Evolutionary conservation across 2,329 filamentous ascomycete genomes (phyloP), one percentile per base, ranked within the genome.

Genomic region (Dryadomyces sulphureus): DNA sequence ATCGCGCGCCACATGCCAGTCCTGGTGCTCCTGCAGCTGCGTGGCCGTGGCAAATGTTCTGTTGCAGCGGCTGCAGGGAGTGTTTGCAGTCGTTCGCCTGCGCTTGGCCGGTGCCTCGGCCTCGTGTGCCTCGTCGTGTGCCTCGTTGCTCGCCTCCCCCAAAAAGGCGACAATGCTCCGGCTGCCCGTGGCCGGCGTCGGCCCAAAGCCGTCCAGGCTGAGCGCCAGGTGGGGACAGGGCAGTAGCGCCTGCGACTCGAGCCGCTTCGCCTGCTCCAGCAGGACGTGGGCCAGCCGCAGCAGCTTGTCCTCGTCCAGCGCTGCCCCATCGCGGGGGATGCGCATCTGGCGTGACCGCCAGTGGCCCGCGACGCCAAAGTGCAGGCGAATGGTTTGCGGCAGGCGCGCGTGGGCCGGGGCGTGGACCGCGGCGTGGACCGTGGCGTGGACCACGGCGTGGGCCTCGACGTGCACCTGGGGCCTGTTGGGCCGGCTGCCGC

Each of bases 1-100:
- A 54, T 88, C 83, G 62, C 84, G 86, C 34, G 92, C 92, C 63
- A 94, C 82, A 63, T 98, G 92, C 81, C 89, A 96, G 61, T 98
- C 92, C 45, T 81, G 70, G 60, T 98, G 92, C 64, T 84, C 90
- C 53, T 79, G 73, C 44, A 78, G 58, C 54, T 73, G 72, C 46
- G 81, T 74, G 20, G 66, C 58, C 35, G 69, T 66, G 27, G 27
- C 19, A 8, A 70, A 7, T 5, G 25, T 34, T 17, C 21, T 39
- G 16, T 38, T 45, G 25, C 17, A 22, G 24, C 9, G 12, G 38
- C 32, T 42, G 41, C 38, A 22, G 38, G 14, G 7, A n/a, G n/a
- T n/a, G n/a, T n/a, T 38, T 7, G 16, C 9, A 4, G 17, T 35
- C 30, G 38, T 41, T 17, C 48, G 43, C 22, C 48, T 45, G 27